A percentile compares a stretch with the other conserved stretches of the same genome.
Conservation (phyloP, 306 rosid genomes). For the Lotus japonicus region DNA sequence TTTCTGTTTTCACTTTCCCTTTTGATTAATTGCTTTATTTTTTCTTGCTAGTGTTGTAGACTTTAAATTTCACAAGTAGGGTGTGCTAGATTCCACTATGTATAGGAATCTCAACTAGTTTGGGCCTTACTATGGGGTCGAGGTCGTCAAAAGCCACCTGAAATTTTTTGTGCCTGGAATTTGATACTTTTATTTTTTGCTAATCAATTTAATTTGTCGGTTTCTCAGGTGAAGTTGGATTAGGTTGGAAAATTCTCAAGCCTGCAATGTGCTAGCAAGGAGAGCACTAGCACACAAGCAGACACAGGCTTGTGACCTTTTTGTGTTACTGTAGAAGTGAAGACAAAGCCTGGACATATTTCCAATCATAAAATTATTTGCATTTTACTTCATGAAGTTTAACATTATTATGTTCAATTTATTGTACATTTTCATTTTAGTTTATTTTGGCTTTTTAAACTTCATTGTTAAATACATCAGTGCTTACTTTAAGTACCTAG, state of each 20-base stretch:
- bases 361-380: not conserved
- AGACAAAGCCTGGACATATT: not conserved
- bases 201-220: conserved; percentile 17
- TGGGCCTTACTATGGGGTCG: conserved; percentile 23
- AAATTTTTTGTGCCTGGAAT: not conserved
- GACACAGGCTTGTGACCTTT: not conserved
- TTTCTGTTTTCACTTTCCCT: conserved; percentile 11
- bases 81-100: conserved; percentile 33
- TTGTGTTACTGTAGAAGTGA: not conserved
- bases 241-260: conserved; percentile 31
- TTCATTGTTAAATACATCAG: no score
- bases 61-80: conserved; percentile 7
- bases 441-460: no score
- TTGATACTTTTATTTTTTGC: not conserved
- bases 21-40: conserved; percentile 7
- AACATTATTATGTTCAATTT: no score
- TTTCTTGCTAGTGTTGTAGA: not conserved
- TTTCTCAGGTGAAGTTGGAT: conserved; percentile 38
- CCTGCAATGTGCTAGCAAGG: conserved; percentile 29
- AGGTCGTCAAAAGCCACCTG: conserved; percentile 18
- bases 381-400: not conserved
- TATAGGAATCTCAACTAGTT: conserved; percentile 11
- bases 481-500: no score
- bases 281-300: conserved; percentile 27
- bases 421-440: no score